phyloP scores from a whole-genome alignment of 2,329 filamentous ascomycete species.

The Xylaria sp. region DNA sequence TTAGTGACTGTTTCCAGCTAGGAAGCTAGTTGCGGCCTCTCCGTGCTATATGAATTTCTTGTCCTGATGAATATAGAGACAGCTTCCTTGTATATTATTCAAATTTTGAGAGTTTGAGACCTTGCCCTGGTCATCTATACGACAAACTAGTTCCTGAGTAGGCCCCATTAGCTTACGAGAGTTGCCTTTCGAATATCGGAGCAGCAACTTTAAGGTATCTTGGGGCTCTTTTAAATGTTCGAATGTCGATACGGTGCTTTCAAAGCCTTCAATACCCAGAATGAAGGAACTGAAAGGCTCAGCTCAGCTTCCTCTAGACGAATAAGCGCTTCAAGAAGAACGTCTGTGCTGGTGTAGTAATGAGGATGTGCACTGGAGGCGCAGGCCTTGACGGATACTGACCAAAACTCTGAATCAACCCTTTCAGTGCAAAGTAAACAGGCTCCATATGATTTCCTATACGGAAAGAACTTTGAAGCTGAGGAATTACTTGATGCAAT shows the following conservation, averaged over 20 bases:
- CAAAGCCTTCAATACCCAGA: not conserved
- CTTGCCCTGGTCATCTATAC: not conserved
- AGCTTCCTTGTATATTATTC: no score
- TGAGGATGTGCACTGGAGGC: not conserved
- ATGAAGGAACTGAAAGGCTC: not conserved
- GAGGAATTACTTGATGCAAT: slow-evolving; percentile 7
- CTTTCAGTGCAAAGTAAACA: not conserved
- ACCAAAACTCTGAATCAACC: not conserved
- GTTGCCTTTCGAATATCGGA: slow-evolving; percentile 4
- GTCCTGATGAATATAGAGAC: no score
- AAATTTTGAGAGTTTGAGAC: no score
- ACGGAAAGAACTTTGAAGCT: not conserved
- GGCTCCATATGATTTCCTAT: not conserved
- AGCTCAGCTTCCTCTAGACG: not conserved
- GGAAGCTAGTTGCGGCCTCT: not conserved
- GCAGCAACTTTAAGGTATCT: slow-evolving; percentile 4
- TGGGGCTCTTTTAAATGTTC: slow-evolving; percentile 3
- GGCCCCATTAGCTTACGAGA: slow-evolving; percentile 2
- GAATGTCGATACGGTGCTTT: not conserved
- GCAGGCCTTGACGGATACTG: no score
- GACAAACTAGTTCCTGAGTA: not conserved
- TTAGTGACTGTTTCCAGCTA: not conserved
- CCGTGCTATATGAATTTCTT: not conserved
- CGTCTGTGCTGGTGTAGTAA: not conserved
- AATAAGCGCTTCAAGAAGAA: not conserved